Percentiles rank a stretch among this genome's conserved stretches.
Conservation (phyloP, 2,329 filamentous ascomycete species). For the Colletotrichum somersetense region DNA sequence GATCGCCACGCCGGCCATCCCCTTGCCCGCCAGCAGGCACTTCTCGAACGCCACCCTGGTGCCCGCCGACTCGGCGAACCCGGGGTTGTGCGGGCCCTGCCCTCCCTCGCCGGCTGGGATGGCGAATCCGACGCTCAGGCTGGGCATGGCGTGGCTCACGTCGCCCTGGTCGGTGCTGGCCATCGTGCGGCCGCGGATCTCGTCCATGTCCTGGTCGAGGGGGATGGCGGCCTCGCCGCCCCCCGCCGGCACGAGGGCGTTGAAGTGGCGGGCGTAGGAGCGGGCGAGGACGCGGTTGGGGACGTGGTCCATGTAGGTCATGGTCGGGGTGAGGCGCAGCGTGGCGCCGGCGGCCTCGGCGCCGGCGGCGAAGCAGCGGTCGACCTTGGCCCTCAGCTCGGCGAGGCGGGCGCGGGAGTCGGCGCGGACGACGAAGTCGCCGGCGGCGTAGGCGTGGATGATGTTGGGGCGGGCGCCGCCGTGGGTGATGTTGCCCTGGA, state of each 20-base stretch:
- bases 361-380: slow-evolving; percentile 56
- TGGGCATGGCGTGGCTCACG: slow-evolving; percentile 69
- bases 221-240: slow-evolving; percentile 47
- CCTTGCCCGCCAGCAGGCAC: slow-evolving; percentile 45
- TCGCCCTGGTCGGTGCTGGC: slow-evolving; percentile 73
- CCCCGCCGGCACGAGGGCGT: slow-evolving; percentile 50
- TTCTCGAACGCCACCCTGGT: slow-evolving; percentile 44
- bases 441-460: slow-evolving; percentile 64
- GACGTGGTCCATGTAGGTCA: slow-evolving; percentile 66
- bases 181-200: slow-evolving; percentile 57
- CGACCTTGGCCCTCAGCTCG: slow-evolving; percentile 56
- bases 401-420: slow-evolving; percentile 50
- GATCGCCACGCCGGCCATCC: slow-evolving; percentile 44
- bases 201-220: slow-evolving; percentile 55
- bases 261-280: slow-evolving; percentile 61
- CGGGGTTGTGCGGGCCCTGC: slow-evolving; percentile 44
- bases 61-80: slow-evolving; percentile 45
- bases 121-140: slow-evolving; percentile 64
- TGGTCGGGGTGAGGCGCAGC: slow-evolving; percentile 56
- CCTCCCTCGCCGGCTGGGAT: slow-evolving; percentile 56
- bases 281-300: slow-evolving; percentile 63
- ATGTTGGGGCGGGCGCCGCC: slow-evolving; percentile 68
- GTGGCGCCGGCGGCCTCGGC: slow-evolving; percentile 60
- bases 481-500: slow-evolving; percentile 65
- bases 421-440: slow-evolving; percentile 49